Conservation (phyloP, 2,329 filamentous ascomycete genomes). For the Zasmidium citrigriseum region DNA sequence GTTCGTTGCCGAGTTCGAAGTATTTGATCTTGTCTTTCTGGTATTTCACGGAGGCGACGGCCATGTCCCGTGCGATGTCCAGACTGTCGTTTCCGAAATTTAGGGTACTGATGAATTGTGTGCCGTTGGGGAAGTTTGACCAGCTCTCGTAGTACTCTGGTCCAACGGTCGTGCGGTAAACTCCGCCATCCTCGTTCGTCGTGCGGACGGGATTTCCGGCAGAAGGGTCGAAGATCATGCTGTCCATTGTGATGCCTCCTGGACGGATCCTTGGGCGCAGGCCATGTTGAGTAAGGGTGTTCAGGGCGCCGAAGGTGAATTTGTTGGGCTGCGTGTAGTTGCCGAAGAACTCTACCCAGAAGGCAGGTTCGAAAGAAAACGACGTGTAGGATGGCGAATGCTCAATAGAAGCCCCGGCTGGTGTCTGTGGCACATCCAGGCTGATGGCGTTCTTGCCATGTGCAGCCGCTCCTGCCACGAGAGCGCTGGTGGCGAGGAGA, state of each 20-base stretch:
- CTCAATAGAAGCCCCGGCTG: constrained; percentile 28
- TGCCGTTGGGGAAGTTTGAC: constrained; percentile 32
- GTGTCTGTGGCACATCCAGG: constrained; percentile 16
- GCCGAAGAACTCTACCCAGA: constrained; percentile 36
- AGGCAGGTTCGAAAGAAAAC: constrained; percentile 34
- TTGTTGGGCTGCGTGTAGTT: constrained; percentile 27
- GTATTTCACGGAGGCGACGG: constrained; percentile 31
- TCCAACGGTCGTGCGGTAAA: constrained; percentile 33
- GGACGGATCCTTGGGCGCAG: constrained; percentile 30
- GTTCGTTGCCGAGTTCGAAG: constrained; percentile 35
- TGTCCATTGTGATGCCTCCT: constrained; percentile 35
- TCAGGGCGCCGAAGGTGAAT: constrained; percentile 29
- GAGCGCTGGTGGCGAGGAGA: background rate
- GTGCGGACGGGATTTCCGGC: constrained; percentile 28
- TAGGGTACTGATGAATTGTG: constrained; percentile 31
- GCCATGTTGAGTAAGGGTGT: constrained; percentile 30
- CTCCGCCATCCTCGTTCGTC: constrained; percentile 27
- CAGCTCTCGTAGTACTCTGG: constrained; percentile 34
- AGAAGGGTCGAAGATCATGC: constrained; percentile 29
- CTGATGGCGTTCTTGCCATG: constrained; percentile 2
- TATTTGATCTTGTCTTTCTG: constrained; percentile 25
- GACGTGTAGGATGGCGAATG: constrained; percentile 29
- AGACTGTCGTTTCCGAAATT: constrained; percentile 34
- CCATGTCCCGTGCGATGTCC: constrained; percentile 30
- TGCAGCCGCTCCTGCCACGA: background rate